phyloP scores from a whole-genome alignment of 2,329 filamentous ascomycete species.

The Macrophomina phaseolina region DNA sequence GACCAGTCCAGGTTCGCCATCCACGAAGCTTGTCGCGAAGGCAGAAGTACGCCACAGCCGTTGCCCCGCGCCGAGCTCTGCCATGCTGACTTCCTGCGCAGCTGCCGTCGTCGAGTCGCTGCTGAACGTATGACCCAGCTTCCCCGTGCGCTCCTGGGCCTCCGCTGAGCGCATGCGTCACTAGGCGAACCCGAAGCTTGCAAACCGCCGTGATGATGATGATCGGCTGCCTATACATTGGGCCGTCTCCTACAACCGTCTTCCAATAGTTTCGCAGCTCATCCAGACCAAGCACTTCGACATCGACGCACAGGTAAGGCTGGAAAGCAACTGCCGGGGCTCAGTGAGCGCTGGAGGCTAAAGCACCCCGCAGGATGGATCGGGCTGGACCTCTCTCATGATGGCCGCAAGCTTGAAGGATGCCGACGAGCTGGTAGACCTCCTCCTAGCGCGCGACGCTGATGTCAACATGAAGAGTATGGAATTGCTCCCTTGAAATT shows the following conservation, averaged over 20 bases:
- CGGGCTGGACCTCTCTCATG: conserved; percentile 85
- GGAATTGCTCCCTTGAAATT: conserved; percentile 27
- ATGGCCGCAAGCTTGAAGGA: conserved; percentile 79
- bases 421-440: conserved; percentile 69
- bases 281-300: conserved; percentile 77
- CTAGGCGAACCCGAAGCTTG: conserved; percentile 80
- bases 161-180: conserved; percentile 5
- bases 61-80: conserved; percentile 27
- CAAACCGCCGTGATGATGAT: conserved; percentile 77
- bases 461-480: conserved; percentile 76
- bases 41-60: conserved; percentile 66
- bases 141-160: conserved; percentile 32
- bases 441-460: conserved; percentile 72
- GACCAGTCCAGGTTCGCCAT: conserved; percentile 73
- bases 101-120: conserved; percentile 75
- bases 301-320: conserved; percentile 74
- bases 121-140: conserved; percentile 62
- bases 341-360: background rate
- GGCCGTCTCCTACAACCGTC: conserved; percentile 83
- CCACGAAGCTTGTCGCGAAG: conserved; percentile 85
- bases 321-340: background rate
- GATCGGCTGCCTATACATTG: conserved; percentile 92
- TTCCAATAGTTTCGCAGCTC: conserved; percentile 75
- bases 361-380: conserved; percentile 63
- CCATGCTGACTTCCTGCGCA: conserved; percentile 44